Conservation (phyloP, 2,329 filamentous ascomycete species). For the Penicillium hesseltinei region DNA sequence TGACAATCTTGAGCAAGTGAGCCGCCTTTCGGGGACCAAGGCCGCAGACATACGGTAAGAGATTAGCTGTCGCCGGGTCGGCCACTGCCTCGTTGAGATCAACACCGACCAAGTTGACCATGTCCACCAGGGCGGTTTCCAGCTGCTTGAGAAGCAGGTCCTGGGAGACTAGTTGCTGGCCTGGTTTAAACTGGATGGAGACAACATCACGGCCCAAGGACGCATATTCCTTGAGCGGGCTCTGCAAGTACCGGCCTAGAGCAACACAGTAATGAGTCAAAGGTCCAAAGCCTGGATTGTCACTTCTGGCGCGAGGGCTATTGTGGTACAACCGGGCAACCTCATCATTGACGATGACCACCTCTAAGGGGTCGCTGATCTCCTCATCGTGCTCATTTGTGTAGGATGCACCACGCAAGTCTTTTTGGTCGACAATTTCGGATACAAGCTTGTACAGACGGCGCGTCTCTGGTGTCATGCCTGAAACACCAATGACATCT, state of each 20-base stretch:
- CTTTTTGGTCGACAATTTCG: constrained; percentile 72
- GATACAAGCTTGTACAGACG: constrained; percentile 79
- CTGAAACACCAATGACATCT: constrained; percentile 86
- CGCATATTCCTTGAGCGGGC: constrained; percentile 94
- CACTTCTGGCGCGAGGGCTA: constrained; percentile 72
- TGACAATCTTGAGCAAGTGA: constrained; percentile 82
- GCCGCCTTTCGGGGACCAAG: constrained; percentile 89
- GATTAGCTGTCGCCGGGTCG: constrained; percentile 77
- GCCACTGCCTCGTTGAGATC: constrained; percentile 89
- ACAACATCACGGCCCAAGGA: constrained; percentile 83
- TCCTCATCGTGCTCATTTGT: constrained; percentile 78
- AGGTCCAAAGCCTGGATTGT: constrained; percentile 76
- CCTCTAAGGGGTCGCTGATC: constrained; percentile 75
- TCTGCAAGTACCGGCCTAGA: constrained; percentile 87
- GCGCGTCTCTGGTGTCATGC: constrained; percentile 82
- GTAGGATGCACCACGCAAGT: constrained; percentile 76
- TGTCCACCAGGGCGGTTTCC: constrained; percentile 96
- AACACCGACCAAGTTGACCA: constrained; percentile 94
- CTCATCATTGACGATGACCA: constrained; percentile 92
- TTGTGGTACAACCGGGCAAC: constrained; percentile 95
- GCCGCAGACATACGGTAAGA: constrained; percentile 87
- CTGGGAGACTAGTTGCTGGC: constrained; percentile 81
- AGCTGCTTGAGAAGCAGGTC: constrained; percentile 84
- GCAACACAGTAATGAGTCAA: constrained; percentile 87
- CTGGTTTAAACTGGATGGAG: constrained; percentile 83